Evolutionary conservation across 225 moss, liverwort and hornwort species (phyloP).

Genomic region (Rhytidiadelphus loreus): DNA sequence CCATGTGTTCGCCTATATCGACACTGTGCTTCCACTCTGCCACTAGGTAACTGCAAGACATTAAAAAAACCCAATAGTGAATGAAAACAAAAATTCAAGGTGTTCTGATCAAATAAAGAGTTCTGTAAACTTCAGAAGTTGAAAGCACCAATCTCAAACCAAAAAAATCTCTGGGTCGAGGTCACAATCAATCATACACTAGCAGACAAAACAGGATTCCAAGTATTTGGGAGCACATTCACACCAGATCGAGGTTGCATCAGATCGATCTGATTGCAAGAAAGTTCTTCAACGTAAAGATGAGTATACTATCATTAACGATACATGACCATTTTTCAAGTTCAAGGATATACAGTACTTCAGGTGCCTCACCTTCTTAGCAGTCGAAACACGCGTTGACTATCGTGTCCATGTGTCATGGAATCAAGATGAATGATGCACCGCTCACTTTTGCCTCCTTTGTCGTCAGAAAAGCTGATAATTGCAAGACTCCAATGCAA

Average conservation of each 20-base stretch:
- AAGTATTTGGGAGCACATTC: background rate
- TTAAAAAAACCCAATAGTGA: background rate
- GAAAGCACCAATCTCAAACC: background rate
- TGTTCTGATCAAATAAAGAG: background rate
- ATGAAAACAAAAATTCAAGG: constrained; percentile 8
- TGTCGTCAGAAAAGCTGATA: constrained; percentile 50
- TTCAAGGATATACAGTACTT: background rate
- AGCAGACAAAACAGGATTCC: background rate
- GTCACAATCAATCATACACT: background rate
- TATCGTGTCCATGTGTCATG: constrained; percentile 83
- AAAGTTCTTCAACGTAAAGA: background rate
- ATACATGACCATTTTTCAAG: background rate
- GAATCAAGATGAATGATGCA: constrained; percentile 94
- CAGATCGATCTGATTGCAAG: background rate
- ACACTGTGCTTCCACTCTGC: constrained; percentile 82
- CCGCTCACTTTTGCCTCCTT: constrained; percentile 24
- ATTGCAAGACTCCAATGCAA: constrained; percentile 98
- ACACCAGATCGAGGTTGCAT: no score
- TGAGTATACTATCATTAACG: background rate
- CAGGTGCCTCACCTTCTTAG: constrained; percentile 42
- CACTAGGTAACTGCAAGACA: constrained; percentile 58
- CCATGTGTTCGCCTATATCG: constrained; percentile 3
- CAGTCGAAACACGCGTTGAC: constrained; percentile 57
- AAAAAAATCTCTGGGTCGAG: background rate
- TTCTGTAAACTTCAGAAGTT: background rate